phyloP scores from a whole-genome alignment of 2,329 filamentous ascomycete genomes.

The Aspergillus sp. region DNA sequence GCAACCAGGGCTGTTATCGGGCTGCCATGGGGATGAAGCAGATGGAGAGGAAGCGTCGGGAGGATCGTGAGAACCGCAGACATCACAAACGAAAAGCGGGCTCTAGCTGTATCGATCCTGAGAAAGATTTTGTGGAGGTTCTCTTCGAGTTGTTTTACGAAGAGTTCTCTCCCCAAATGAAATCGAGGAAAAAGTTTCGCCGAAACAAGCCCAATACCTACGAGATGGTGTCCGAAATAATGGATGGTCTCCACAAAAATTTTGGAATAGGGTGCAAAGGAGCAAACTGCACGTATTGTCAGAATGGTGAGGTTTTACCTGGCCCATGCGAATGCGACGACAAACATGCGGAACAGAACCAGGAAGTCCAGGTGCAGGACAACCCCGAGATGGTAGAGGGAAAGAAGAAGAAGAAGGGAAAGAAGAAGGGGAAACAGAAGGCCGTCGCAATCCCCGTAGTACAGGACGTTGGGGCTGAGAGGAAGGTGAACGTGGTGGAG shows the following conservation, averaged over 20 bases:
- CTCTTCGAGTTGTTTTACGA: neutral
- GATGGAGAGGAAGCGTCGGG: neutral
- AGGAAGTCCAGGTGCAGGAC: neutral
- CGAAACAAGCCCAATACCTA: too few relatives aligned
- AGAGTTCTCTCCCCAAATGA: neutral
- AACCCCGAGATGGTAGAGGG: too few relatives aligned
- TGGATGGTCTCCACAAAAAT: too few relatives aligned
- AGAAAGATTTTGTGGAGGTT: constrained; percentile 12
- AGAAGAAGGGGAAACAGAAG: constrained; percentile 1
- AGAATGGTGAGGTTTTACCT: too few relatives aligned
- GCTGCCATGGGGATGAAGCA: neutral
- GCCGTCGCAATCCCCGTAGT: neutral
- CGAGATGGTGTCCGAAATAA: too few relatives aligned
- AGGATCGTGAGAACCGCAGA: neutral
- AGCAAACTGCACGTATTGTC: too few relatives aligned
- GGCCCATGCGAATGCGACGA: constrained; percentile 48
- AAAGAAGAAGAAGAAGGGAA: neutral
- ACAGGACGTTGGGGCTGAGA: constrained; percentile 8
- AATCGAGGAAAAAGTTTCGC: neutral
- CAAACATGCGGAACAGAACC: constrained; percentile 42
- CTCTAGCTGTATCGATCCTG: constrained; percentile 8
- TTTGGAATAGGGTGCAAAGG: neutral
- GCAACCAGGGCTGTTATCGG: neutral
- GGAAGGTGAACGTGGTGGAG: neutral
- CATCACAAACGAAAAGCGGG: neutral